Evolutionary conservation across 2,329 filamentous ascomycete species (phyloP).

Genomic region (Neopestalotiopsis rosae): DNA sequence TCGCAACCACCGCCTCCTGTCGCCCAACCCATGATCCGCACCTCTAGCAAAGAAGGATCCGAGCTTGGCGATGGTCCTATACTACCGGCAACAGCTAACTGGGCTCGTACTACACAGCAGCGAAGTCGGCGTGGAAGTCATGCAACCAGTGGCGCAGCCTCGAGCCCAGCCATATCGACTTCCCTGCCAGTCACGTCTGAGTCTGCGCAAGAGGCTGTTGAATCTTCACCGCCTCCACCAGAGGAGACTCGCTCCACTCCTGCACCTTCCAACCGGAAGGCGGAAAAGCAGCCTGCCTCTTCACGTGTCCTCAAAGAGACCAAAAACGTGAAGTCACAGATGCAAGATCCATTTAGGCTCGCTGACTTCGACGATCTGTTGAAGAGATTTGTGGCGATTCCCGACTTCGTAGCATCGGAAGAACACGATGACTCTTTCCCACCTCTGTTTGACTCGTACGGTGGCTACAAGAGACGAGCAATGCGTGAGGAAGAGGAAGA

Average conservation of each 20-base stretch:
- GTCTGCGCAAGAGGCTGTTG: slow-evolving; percentile 49
- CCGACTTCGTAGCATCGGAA: slow-evolving; percentile 34
- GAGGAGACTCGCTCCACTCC: slow-evolving; percentile 36
- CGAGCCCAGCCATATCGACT: slow-evolving; percentile 78
- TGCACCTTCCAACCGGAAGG: slow-evolving; percentile 30
- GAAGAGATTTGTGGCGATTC: slow-evolving; percentile 30
- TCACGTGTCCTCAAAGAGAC: slow-evolving; percentile 20
- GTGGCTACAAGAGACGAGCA: slow-evolving; percentile 80
- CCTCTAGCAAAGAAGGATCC: slow-evolving; percentile 79
- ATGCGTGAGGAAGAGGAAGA: slow-evolving; percentile 72
- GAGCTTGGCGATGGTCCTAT: slow-evolving; percentile 82
- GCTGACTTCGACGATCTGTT: slow-evolving; percentile 32
- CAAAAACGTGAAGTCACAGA: slow-evolving; percentile 21
- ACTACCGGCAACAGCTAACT: slow-evolving; percentile 91
- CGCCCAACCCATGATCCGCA: slow-evolving; percentile 72
- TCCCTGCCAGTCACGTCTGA: slow-evolving; percentile 61
- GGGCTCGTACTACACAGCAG: slow-evolving; percentile 76
- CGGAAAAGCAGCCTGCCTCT: slow-evolving; percentile 32
- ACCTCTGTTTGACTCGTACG: slow-evolving; percentile 81
- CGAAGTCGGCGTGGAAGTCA: slow-evolving; percentile 77
- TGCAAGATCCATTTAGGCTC: slow-evolving; percentile 17
- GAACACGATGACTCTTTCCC: slow-evolving; percentile 55
- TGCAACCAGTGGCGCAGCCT: slow-evolving; percentile 79
- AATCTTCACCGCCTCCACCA: slow-evolving; percentile 27
- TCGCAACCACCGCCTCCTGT: slow-evolving; percentile 43